Evolutionary conservation across 1,284 basidiomycete genomes (phyloP), one percentile per base, ranked within the genome.

Genomic region (Cystobasidium slooffiae): DNA sequence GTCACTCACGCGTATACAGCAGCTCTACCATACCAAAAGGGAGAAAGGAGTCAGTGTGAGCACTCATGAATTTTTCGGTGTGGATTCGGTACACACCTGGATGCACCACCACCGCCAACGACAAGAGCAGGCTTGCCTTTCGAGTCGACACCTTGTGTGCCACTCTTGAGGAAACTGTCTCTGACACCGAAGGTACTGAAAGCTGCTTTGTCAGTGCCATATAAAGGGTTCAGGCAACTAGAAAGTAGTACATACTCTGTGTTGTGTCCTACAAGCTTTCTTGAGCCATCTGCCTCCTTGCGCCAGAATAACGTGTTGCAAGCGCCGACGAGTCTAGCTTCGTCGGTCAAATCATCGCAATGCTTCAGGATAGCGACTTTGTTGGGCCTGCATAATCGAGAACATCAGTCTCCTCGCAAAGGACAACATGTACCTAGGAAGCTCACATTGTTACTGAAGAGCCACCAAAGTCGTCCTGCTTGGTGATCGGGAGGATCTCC

Each of bases 71-170:
- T 47, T 3, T 14, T 14, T 20, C 9, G 14, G 22, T 7, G n/a
- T 1, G 24, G 4, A 6, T 41, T 16, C 22, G 7, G 6, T 7
- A 47, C 74, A 37, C 37, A 78, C 78, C 78, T 65, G 39, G 75
- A 76, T 12, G 78, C 78, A 51, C 78, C 78, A 8, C 78, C 78
- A 7, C 77, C 77, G 20, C 77, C 78, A 20, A 79, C 68, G 9
- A 79, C 75, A 16, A 78, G 76, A 14, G 77, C 78, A 0, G 78
- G 78, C 18, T 75, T 66, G 12, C 64, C 51, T 41, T 24, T 47
- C 3, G 37, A 12, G 31, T 43, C 39, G 1, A 52, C n/a, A n/a
- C 61, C 20, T 14, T 46, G 61, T 0, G 64, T 41, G n/a, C 78
- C 77, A 2, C 73, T 76, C 20, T 74, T 62, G 37, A 76, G 51